Evolutionary conservation across 495 filamentous ascomycete species (phyloP), one percentile per base, ranked within the genome.

Genomic region (Physcia stellaris): DNA sequence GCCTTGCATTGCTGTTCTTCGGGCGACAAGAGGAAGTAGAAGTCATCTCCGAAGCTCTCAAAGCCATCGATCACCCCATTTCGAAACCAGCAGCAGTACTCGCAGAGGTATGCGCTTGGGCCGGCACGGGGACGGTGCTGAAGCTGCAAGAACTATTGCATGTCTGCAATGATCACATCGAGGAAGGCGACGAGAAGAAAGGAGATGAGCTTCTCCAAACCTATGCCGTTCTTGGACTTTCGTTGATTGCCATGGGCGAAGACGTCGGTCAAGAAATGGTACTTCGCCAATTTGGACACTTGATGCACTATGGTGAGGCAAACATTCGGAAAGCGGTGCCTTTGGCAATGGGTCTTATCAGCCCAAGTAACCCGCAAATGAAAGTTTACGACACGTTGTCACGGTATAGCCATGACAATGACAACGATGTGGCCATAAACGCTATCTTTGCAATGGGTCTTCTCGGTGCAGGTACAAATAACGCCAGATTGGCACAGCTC

Each of bases 391-490:
- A 99, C 55, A 96, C 90, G 0, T 62, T 99, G 16, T 96, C 92
- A n/a, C 71, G 90, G 45, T 99, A 99, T 64, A 88, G 80, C 46
- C 90, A 99, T 70, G 90, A 99, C 63, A 99, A 92, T 49, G 90
- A 99, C 66, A 93, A 90, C 54, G 90, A 99, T 49, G 90, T 99
- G 26, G 90, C 90, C 20, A 76, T 99, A 56, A 99, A 94, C 52
- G 87, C 90, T 55, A 96, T 99, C 55, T 95, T 99, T 52, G 87
- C 90, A 48, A 99, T 99, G 90, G 90, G 90, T 57, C 75, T 99
- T 35, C 71, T 94, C 22, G 90, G 90, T 49, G 92, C 90, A 22
- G 90, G 90, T 45, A 96, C 92, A 16, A 99, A 99, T 66, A 99
- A 99, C 54, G 92, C 90, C 24, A 79, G 90, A 62, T 64, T 99